Base-by-base conservation (phyloP, 306 rosid genomes). In the Acacia crassicarpa region DNA sequence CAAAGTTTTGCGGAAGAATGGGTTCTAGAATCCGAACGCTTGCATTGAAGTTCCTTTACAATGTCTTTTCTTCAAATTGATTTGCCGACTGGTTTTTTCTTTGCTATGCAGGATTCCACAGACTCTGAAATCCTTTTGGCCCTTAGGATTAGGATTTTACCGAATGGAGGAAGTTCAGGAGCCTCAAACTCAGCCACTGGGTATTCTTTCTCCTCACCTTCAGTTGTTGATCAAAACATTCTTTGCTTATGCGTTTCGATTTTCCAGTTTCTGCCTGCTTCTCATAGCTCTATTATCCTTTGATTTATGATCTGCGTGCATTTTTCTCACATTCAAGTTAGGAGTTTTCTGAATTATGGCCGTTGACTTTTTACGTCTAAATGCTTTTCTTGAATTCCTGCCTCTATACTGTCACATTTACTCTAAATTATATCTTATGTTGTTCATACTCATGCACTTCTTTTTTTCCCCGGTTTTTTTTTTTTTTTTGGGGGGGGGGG, bases 131-230 rank as follows among this genome's bases (percentile, higher is more conserved):
- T 71, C n/a, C n/a, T 14, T 43, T 45, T 71, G 58, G 25, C 38
- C 38, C 12, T 0, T 45, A 22, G 38, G 56, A 33, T 0, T 45
- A 22, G 38, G 56, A 33, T 43, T 73, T 82, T 53, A 56, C 59
- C 30, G n/a, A 58, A 92, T 92, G 97, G 92, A 84, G 45, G 91
- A 88, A 70, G 84, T 79, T 87, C 87, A 87, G 79, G 90, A 84
- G 74, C 71, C 83, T 80, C 88, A 86, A 80, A 69, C 84, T 72
- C 88, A 84, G 68, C 25, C 83, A 12, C 53, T 43, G 8, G 90
- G 90, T 87, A 84, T 67, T 38, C 75, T 38, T 8, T 69, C 45
- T 8, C n/a, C 56, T 71, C 30, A 8, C 23, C 45, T 69, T 43
- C 74, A 69, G 10, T 41, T 12, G 19, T 69, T 43, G 49, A 38